Base-by-base conservation (phyloP, 768 basidiomycete genomes). In the Inosperma sp. region DNA sequence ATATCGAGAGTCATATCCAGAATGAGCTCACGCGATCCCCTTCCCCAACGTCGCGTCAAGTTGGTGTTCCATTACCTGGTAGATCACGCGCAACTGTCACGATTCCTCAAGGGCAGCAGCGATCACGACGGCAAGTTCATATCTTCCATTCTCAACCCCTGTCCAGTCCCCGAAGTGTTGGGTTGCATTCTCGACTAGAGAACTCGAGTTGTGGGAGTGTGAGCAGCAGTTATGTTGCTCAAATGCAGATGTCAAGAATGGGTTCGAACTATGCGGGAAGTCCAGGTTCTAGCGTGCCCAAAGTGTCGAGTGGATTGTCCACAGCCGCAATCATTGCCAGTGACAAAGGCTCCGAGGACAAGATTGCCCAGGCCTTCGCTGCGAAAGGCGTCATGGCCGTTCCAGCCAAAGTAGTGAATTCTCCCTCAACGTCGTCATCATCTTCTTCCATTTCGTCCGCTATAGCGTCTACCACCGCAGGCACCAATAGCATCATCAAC, bases 91-190 rank as follows among this genome's bases (percentile, higher is more conserved):
- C 79, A 21, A 80, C 81, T 31, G 79, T 84, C 50, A 74, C 77
- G 26, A 86, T 82, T 58, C 83, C 80, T 37, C 76, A 72, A 41
- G 74, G 73, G 35, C 77, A 76, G 49, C 69, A 74, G 52, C 62
- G 73, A 42, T 51, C 78, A 10, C 76, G 79, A 54, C 78, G 80
- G 19, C 83, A 86, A 51, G 88, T 90, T 35, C 84, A 89, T 59
- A 91, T 90, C 29, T 87, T 88, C 59, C 78, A 86, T 62, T 91
- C 88, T 3, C 88, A 91, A 62, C 88, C 88, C 25, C 65, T 91
- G 21, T 68, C 82, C 4, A 88, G 84, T 59, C 79, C 79, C 12
- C 62, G 72, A 41, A 72, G 70, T 55, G 68, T 68, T 56, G 58
- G 61, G 42, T 58, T 60, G 14, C 63, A 61, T 47, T 56, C 62